Base-by-base conservation (phyloP, 2,329 filamentous ascomycete genomes). In the Sclerotinia subarctica region DNA sequence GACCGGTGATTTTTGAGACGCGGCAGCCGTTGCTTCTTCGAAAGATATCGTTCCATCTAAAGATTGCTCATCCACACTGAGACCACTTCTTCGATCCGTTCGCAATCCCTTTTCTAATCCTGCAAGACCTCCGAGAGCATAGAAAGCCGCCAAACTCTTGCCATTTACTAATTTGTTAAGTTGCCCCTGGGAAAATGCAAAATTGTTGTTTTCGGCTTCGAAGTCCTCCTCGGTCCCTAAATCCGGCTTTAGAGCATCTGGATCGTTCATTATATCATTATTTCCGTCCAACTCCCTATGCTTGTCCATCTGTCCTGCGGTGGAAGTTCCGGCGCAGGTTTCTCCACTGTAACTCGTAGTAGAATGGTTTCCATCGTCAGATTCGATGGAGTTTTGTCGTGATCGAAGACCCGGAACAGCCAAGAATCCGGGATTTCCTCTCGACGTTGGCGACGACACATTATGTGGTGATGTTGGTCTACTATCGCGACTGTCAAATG, bases 91-190 rank as follows among this genome's bases (percentile, higher is more conserved):
- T 51, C 86, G 79, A 75, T 93, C 82, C 1, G 90, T 89, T 68
- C 88, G 83, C 13, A 95, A 77, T 0, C 92, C 92, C 75, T 88
- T 92, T 74, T 92, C 90, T 26, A 95, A 77, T 2, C 92, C 92
- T 11, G 80, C 81, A 7, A 94, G 77, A 60, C 92, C 92, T 66
- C 92, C 92, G 2, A 95, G 78, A 7, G 90, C 90, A 73, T 90
- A 87, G 70, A 94, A 93, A 5, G 91, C 91, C 35, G 86, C 82
- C 69, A 91, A 81, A 73, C 85, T 93, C 79, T 95, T 95, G 0
- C 92, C 91, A 71, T 94, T 94, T 64, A 93, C 82, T 8, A 95
- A 80, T 79, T 94, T 94, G 70, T 86, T 88, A 73, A 92, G 80
- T 73, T 91, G 90, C 32, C 91, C 91, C 15, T 89, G 89, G 0